phyloP scores from a whole-genome alignment of 2,329 filamentous ascomycete genomes.

The Paradendryphiella salina region DNA sequence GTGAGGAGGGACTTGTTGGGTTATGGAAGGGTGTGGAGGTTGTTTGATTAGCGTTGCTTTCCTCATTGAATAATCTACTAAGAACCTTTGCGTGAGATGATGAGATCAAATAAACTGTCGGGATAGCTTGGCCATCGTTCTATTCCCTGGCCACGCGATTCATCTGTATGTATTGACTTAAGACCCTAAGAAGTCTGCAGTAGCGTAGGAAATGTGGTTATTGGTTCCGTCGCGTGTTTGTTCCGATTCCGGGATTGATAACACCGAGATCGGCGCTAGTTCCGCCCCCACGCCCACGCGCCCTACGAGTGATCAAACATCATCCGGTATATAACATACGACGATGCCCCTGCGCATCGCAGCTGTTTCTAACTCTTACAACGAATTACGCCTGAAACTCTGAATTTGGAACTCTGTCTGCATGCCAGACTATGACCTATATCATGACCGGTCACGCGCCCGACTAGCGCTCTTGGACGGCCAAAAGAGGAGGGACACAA shows the following conservation, averaged over 20 bases:
- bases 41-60: too few relatives aligned
- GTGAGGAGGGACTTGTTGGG: slow-evolving; percentile 44
- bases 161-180: too few relatives aligned
- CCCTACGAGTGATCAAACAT: slow-evolving; percentile 2
- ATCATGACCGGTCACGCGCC: background rate
- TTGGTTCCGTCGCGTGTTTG: background rate
- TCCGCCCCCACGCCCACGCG: background rate
- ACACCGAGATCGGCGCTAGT: background rate
- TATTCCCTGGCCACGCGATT: too few relatives aligned
- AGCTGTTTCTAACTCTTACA: background rate
- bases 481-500: background rate
- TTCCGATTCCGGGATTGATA: background rate
- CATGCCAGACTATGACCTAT: background rate
- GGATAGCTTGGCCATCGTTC: too few relatives aligned
- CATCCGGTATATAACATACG: background rate
- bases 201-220: too few relatives aligned
- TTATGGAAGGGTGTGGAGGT: slow-evolving; percentile 34
- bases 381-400: too few relatives aligned
- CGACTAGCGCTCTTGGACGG: background rate
- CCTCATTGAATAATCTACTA: too few relatives aligned
- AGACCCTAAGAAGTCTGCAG: too few relatives aligned
- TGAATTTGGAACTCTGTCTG: background rate
- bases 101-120: too few relatives aligned
- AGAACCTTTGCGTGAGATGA: too few relatives aligned
- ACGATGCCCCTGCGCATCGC: background rate